Conservation (phyloP, 768 basidiomycete species). For the Pulveroboletus ravenelii region DNA sequence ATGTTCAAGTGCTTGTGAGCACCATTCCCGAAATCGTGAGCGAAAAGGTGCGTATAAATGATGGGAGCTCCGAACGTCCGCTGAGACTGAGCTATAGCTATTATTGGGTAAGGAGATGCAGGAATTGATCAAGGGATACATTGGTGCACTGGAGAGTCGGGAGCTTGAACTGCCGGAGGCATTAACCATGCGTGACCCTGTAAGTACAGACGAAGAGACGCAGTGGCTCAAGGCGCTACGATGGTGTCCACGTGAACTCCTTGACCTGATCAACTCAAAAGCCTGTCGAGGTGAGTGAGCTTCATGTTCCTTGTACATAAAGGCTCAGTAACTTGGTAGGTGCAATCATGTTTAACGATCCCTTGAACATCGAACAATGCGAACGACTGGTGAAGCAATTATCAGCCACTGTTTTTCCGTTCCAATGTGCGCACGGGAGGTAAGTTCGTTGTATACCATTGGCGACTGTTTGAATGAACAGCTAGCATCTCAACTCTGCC, state of each 20-base stretch:
- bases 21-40: slow-evolving; percentile 66
- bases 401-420: slow-evolving; percentile 73
- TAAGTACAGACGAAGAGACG: slow-evolving; percentile 18
- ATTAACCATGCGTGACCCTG: slow-evolving; percentile 9
- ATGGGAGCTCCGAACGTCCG: background rate
- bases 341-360: slow-evolving; percentile 96
- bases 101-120: slow-evolving; percentile 67
- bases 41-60: slow-evolving; percentile 48
- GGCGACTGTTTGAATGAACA: too few species aligned
- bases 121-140: slow-evolving; percentile 67
- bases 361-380: slow-evolving; percentile 64
- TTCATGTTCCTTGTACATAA: background rate
- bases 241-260: slow-evolving; percentile 75
- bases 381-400: slow-evolving; percentile 62
- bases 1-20: slow-evolving; percentile 61
- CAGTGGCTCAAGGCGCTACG: slow-evolving; percentile 70
- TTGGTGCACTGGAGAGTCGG: slow-evolving; percentile 56
- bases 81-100: slow-evolving; percentile 39
- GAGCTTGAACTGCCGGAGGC: slow-evolving; percentile 23
- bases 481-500: background rate
- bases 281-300: slow-evolving; percentile 79
- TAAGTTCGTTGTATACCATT: slow-evolving; percentile 19
- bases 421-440: slow-evolving; percentile 97
- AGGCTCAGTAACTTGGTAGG: slow-evolving; percentile 43
- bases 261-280: slow-evolving; percentile 89